Percentiles rank a stretch among this genome's conserved stretches.
phyloP scores from a whole-genome alignment of 1,284 basidiomycete genomes.

The Trametes polyzona region DNA sequence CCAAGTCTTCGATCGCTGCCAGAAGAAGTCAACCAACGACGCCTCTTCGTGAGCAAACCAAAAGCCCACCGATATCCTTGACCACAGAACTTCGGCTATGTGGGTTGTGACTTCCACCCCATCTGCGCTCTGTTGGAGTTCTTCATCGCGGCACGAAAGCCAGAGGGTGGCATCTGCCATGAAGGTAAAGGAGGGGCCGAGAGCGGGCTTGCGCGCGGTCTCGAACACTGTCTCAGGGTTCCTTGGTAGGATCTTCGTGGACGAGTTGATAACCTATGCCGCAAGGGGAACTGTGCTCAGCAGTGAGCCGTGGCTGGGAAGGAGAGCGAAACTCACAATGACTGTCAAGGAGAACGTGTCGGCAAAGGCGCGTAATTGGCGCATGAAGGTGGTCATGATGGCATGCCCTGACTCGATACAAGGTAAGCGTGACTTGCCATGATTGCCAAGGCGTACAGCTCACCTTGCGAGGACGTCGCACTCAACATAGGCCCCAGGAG shows the following conservation, averaged over 20 bases:
- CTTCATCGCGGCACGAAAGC: conserved; percentile 43
- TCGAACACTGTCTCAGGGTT: conserved; percentile 40
- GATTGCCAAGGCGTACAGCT: background rate
- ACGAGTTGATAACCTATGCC: conserved; percentile 50
- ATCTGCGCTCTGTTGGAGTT: conserved; percentile 3
- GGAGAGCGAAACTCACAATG: conserved; percentile 53
- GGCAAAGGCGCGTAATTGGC: conserved; percentile 57
- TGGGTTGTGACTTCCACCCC: conserved; percentile 20
- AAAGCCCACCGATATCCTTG: conserved; percentile 48
- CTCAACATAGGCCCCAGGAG: conserved; percentile 71
- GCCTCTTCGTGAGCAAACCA: background rate
- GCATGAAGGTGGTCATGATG: conserved; percentile 74
- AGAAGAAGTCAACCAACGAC: background rate
- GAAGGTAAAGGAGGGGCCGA: conserved; percentile 75
- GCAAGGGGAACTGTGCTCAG: background rate
- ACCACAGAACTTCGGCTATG: conserved; percentile 40
- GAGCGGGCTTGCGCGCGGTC: conserved; percentile 62
- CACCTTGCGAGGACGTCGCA: conserved; percentile 65
- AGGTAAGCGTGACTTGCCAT: background rate
- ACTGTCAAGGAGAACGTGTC: conserved; percentile 49
- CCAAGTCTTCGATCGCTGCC: conserved; percentile 44
- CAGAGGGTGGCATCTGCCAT: conserved; percentile 74
- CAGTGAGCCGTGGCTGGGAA: background rate
- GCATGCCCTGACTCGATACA: conserved; percentile 54
- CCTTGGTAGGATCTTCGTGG: conserved; percentile 36